phyloP scores from a whole-genome alignment of 2,329 filamentous ascomycete species.

The Fusarium metavorans region DNA sequence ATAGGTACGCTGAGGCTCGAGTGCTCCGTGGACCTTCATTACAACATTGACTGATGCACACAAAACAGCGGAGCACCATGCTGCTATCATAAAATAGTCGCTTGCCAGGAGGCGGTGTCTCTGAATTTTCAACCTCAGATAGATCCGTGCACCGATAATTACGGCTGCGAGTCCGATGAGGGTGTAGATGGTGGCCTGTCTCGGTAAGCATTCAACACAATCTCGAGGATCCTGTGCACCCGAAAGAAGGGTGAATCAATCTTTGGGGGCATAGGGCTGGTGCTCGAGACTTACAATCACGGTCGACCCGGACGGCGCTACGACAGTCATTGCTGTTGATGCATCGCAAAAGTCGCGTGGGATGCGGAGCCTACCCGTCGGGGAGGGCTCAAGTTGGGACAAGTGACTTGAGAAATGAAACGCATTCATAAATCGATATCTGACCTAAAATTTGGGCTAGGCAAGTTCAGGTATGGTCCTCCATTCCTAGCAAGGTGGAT shows the following conservation, averaged over 20 bases:
- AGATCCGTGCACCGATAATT: slow-evolving; percentile 20
- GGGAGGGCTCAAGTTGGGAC: not conserved
- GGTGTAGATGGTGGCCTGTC: slow-evolving; percentile 14
- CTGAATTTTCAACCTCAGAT: slow-evolving; percentile 21
- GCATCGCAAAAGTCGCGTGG: not conserved
- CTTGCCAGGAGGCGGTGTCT: slow-evolving; percentile 10
- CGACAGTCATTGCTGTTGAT: not conserved
- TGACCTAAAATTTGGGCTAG: not conserved
- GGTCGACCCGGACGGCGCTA: not conserved
- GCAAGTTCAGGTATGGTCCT: not conserved
- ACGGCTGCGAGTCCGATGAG: slow-evolving; percentile 13
- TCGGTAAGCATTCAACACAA: not conserved
- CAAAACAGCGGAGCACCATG: slow-evolving; percentile 16
- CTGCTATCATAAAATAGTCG: slow-evolving; percentile 28
- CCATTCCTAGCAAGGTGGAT: not conserved
- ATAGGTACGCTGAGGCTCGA: slow-evolving; percentile 23
- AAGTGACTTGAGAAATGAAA: not conserved
- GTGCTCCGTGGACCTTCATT: slow-evolving; percentile 15
- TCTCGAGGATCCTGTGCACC: no score
- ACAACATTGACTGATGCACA: slow-evolving; percentile 22
- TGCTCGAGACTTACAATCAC: not conserved
- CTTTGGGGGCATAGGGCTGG: not conserved
- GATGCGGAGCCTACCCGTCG: not conserved
- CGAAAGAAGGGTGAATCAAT: not conserved
- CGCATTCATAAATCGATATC: not conserved